phyloP scores from a whole-genome alignment of 1,284 basidiomycete genomes.

The Psilocybe mexicana region DNA sequence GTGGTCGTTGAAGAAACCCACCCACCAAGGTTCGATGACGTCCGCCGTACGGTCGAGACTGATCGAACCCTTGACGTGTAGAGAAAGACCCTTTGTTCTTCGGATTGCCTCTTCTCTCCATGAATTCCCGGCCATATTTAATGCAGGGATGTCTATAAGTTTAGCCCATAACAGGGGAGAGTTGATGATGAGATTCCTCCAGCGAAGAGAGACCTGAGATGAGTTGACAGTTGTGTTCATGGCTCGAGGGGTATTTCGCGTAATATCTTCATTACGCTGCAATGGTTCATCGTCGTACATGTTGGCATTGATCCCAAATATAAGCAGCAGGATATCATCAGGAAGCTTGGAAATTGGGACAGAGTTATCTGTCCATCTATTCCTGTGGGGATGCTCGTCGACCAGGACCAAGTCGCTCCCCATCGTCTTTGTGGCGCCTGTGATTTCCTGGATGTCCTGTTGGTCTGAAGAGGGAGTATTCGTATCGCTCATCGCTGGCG shows the following conservation, averaged over 20 bases:
- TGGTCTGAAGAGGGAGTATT: too few species aligned
- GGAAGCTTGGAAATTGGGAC: not conserved
- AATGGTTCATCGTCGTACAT: not conserved
- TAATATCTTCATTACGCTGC: not conserved
- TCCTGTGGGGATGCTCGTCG: too few species aligned
- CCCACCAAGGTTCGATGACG: not conserved
- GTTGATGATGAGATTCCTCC: conserved; percentile 1
- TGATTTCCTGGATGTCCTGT: too few species aligned
- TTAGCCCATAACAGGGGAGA: conserved; percentile 6
- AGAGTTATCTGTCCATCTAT: not conserved
- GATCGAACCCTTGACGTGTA: conserved; percentile 1
- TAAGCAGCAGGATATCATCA: not conserved
- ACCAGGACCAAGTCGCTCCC: too few species aligned
- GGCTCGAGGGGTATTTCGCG: not conserved
- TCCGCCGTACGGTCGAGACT: not conserved
- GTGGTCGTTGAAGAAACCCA: not conserved
- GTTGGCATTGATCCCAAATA: not conserved
- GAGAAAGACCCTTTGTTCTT: not conserved
- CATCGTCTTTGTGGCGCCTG: too few species aligned
- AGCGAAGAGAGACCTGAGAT: conserved; percentile 3
- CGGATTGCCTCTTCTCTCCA: conserved; percentile 1
- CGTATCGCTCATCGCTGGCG: too few species aligned
- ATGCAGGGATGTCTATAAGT: conserved; percentile 3
- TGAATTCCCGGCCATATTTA: not conserved
- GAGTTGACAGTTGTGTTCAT: not conserved